Percentiles rank a stretch among this genome's conserved stretches.
Evolutionary conservation across 1,284 basidiomycete genomes (phyloP).

Genomic region (Trichosporon asahii): DNA sequence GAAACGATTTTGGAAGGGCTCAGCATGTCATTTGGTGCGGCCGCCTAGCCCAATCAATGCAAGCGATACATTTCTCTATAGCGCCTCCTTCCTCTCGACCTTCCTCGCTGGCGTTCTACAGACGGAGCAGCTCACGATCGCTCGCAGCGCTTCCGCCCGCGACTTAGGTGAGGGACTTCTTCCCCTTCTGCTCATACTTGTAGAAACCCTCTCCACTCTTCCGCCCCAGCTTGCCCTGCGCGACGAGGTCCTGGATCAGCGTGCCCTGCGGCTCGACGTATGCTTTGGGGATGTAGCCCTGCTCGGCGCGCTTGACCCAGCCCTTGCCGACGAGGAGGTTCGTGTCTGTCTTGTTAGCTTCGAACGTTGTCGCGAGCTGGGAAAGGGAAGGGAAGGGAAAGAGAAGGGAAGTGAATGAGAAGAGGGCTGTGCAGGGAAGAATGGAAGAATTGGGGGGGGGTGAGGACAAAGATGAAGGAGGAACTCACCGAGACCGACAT

Average conservation of each 20-base stretch:
- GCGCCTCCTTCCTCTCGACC: no score
- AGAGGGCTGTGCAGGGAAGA: no score
- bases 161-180: neutral
- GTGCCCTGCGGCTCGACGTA: conserved; percentile 53
- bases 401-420: no score
- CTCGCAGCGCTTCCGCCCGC: no score
- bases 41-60: no score
- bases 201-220: conserved; percentile 56
- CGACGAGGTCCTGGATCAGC: conserved; percentile 55
- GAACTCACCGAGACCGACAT: conserved; percentile 56
- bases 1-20: no score
- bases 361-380: neutral
- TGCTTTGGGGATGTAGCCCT: conserved; percentile 52
- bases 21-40: no score
- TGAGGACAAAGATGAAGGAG: neutral
- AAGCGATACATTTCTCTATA: no score
- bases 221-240: conserved; percentile 56
- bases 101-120: no score
- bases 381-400: no score
- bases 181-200: conserved; percentile 19
- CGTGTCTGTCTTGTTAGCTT: conserved; percentile 40
- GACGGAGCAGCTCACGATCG: no score
- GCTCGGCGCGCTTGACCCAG: conserved; percentile 55
- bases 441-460: no score
- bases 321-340: conserved; percentile 55